Evolutionary conservation across 805 yeast species (phyloP), one percentile per base, ranked within the genome.

Genomic region (Blastobotrys chiropterorum): DNA sequence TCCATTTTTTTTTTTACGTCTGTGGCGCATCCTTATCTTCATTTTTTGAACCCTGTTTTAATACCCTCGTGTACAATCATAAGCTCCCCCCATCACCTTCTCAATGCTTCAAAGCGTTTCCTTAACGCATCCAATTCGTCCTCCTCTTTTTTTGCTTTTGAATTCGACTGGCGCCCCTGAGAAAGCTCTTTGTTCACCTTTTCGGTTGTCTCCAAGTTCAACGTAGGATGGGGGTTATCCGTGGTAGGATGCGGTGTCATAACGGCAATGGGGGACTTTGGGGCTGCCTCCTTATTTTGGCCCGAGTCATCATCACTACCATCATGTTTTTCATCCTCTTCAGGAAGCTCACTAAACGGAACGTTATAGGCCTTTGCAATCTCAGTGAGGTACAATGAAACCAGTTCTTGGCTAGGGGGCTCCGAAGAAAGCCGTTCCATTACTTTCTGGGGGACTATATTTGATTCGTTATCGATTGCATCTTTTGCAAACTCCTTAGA

Each of bases 311-410:
- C 69, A 47, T 59, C 62, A n/a, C 60, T 67, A 2, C 52, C 59
- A 2, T 53, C 66, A 2, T 57, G 63, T 62, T 22, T 63, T 66
- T 8, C 64, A 62, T 8, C 57, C 57, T 44, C 48, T 63, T 52
- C 81, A 5, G 59, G 57, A 11, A 65, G 64, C 13, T 81, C 83
- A 31, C 87, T 81, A 60, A 81, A 90, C 1, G 89, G 85, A 0
- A 83, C 94, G 19, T 77, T 75, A 62, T 90, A 89, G 0, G 95
- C 86, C 48, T 74, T 74, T 1, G 96, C 95, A 55, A 89, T 89
- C 62, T 89, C 97, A 50, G 77, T 72, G 55, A 90, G 71, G 61
- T 90, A 90, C 53, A 86, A 67, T 14, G 76, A 74, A 1, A 89
- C 94, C 51, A 89, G 72, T 20, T 75, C 80, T 43, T 73, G 75